Evolutionary conservation across 768 basidiomycete species (phyloP), one percentile per base, ranked within the genome.

Genomic region (Hygrocybe punicea): DNA sequence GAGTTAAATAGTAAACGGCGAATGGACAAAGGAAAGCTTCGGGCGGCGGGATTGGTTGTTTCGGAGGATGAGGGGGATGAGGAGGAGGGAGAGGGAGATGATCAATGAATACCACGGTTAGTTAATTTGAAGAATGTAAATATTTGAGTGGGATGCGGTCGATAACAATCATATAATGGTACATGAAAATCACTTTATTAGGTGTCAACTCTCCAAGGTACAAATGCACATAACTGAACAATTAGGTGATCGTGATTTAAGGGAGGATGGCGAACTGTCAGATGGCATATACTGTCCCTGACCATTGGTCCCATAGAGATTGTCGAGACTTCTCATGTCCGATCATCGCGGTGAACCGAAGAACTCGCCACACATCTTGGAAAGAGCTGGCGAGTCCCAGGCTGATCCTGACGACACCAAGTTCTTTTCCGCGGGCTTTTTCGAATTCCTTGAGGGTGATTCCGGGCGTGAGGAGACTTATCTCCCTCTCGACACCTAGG

Each of bases 31-130:
- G 79, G 70, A 47, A 77, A 80, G 62, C 82, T 99, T 76, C 77
- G 80, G 65, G 83, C 81, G 56, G 82, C 81, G 9, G 90, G 90
- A 0, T 56, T 92, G 68, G 94, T 94, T 34, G 95, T 98, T 2
- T 94, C 91, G 1, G 96, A 98, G 64, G 95, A 94, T 57, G 97
- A 94, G 56, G 91, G 73, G 0, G 93, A 89, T 3, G 90, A 84
- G 0, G 87, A 81, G 0, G 87, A 83, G 0, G 83, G 80, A 0
- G 80, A 80, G 1, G 82, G 75, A 0, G 81, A 74, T 21, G 68
- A 69, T 53, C 19, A 49, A 33, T 16, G 14, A n/a, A n/a, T n/a
- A n/a, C n/a, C 2, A 52, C 19, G 51, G 14, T 4, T 29, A 29
- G 11, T 4, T 4, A 42, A 42, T 42, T 16, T 19, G 39, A 6